Conservation (phyloP, 2,329 filamentous ascomycete species). For the Phaeophleospora eucalypticola region DNA sequence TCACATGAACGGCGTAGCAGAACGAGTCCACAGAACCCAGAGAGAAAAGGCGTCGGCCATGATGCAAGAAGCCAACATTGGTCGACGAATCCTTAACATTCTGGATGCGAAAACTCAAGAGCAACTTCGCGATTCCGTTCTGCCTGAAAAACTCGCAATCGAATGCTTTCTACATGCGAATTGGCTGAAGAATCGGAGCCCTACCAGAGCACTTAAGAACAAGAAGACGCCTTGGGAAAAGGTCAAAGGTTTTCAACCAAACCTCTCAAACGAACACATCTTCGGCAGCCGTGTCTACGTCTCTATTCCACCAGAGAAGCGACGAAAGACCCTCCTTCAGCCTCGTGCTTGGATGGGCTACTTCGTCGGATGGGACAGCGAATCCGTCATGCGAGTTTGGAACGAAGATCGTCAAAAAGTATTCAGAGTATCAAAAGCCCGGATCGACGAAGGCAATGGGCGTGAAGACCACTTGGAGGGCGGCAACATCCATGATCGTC, state of each 20-base stretch:
- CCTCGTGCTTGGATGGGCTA: slow-evolving; percentile 1
- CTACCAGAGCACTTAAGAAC: slow-evolving; percentile 3
- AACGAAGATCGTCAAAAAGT: slow-evolving; percentile 3
- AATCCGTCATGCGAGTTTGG: neutral
- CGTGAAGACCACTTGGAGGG: too few species aligned
- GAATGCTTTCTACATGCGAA: slow-evolving; percentile 1
- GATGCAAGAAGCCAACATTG: too few species aligned
- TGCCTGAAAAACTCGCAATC: neutral
- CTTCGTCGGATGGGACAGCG: slow-evolving; percentile 5
- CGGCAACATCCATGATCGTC: too few species aligned
- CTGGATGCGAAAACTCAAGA: neutral
- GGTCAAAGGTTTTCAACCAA: neutral
- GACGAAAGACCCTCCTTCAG: neutral
- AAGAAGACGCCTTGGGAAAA: slow-evolving; percentile 6
- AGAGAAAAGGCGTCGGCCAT: too few species aligned
- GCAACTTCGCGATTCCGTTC: neutral
- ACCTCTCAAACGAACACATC: slow-evolving; percentile 1
- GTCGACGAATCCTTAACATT: too few species aligned
- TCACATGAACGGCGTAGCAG: too few species aligned
- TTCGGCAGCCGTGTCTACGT: slow-evolving; percentile 6
- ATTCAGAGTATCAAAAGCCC: neutral
- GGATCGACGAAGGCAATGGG: neutral
- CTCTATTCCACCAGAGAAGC: neutral
- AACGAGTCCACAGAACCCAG: too few species aligned
- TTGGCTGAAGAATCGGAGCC: slow-evolving; percentile 9